These are phyloP conservation scores for Colletotrichum coccodes DNA, from an alignment of 2,329 filamentous ascomycete species.

Conservation along the genomic window DNA sequence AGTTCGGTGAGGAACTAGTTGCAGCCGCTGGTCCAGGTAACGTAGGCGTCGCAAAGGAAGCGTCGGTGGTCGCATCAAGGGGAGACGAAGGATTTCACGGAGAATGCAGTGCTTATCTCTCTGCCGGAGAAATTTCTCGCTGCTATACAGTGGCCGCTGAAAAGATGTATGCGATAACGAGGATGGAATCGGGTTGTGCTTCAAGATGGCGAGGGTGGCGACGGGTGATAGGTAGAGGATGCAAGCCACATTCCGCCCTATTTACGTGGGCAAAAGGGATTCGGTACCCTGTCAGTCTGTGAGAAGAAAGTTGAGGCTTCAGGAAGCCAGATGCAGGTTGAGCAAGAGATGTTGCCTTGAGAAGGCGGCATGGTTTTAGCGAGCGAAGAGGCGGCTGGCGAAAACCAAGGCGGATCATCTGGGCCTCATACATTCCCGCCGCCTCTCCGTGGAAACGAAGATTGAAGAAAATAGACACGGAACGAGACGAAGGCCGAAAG, in stretches of 20 bases:
- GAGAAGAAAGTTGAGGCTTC: not conserved
- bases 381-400: not conserved
- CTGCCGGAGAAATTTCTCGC: not conserved
- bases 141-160: conserved; percentile 6
- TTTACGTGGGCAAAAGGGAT: conserved; percentile 7
- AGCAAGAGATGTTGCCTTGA: not conserved
- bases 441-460: not conserved
- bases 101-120: conserved; percentile 13
- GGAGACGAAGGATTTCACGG: no score
- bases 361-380: not conserved
- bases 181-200: not conserved
- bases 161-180: not conserved
- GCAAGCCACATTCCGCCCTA: conserved; percentile 31
- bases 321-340: not conserved
- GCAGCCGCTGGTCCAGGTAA: conserved; percentile 19
- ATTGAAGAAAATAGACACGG: no score
- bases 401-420: not conserved
- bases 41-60: conserved; percentile 4
- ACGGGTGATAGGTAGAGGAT: conserved; percentile 29
- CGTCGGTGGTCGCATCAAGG: not conserved
- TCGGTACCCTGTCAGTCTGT: not conserved
- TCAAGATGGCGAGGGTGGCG: not conserved
- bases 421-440: not conserved
- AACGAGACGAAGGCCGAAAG: no score
- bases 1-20: conserved; percentile 26